phyloP scores from a whole-genome alignment of 2,329 filamentous ascomycete genomes.

The Nemania serpens region DNA sequence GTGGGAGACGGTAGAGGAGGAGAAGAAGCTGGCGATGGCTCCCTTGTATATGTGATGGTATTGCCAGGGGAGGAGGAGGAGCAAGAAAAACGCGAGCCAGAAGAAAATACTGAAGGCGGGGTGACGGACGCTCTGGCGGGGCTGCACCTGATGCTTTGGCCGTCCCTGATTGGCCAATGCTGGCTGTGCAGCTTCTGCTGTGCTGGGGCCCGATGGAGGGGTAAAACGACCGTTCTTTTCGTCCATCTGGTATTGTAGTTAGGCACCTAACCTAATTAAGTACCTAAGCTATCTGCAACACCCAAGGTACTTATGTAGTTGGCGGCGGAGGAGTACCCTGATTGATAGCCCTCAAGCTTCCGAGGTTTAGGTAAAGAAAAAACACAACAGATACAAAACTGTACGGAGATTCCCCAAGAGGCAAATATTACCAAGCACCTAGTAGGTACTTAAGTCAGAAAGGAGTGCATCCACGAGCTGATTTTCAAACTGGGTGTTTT shows the following conservation, averaged over 20 bases:
- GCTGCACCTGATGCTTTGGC: conserved; percentile 28
- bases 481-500: too few relatives aligned
- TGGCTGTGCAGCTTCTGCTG: conserved; percentile 3
- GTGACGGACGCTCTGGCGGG: conserved; percentile 38
- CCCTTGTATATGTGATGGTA: conserved; percentile 35
- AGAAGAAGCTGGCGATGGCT: conserved; percentile 30
- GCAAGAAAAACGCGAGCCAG: conserved; percentile 39
- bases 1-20: conserved; percentile 25
- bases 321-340: too few relatives aligned
- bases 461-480: too few relatives aligned
- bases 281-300: not conserved
- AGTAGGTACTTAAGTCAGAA: too few relatives aligned
- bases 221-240: conserved; percentile 28
- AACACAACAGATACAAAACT: too few relatives aligned
- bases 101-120: conserved; percentile 43
- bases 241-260: conserved; percentile 6
- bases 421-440: too few relatives aligned
- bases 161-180: conserved; percentile 30
- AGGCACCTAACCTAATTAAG: not conserved
- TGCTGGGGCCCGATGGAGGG: conserved; percentile 24
- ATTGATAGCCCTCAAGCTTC: too few relatives aligned
- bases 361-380: too few relatives aligned
- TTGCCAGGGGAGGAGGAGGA: conserved; percentile 41
- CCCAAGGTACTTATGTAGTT: too few relatives aligned
- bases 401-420: too few relatives aligned